Base-by-base conservation (phyloP, 495 filamentous ascomycete genomes). In the Talaromyces trachyspermus region DNA sequence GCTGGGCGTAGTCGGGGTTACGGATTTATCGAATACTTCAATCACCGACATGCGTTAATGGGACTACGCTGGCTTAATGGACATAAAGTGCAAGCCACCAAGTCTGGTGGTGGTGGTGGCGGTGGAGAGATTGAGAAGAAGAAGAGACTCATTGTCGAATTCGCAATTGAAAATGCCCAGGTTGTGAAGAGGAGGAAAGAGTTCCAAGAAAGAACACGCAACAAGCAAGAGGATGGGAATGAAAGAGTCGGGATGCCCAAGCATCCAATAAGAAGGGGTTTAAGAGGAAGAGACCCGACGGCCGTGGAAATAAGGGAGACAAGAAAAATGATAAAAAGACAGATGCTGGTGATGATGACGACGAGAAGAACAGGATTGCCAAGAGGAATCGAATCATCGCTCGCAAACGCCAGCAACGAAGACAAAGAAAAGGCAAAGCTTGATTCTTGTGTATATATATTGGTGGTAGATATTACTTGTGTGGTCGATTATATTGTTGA, bases 101-200 rank as follows among this genome's bases (percentile, higher is more conserved):
- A n/a, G n/a, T n/a, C n/a, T n/a, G n/a, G n/a, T n/a, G n/a, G n/a
- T n/a, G n/a, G n/a, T n/a, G n/a, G n/a, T n/a, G n/a, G 63, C 18
- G 76, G 76, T 14, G 67, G 63, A 1, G 53, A 65, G 20, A 59
- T 72, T 47, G 81, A 84, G 42, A 76, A 71, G 59, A 86, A 81
- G 62, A 86, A 86, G 63, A 72, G 90, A 11, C 64, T 97, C 40
- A 87, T 99, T 62, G 91, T 90, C 27, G 92, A 99, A 61, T 99
- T 99, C 68, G 91, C 92, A 10, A 95, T 99, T 60, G 92, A 99
- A 64, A 99, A 99, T 54, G 89, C 88, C 5, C 88, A 95, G 56
- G 92, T 99, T 4, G 85, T 99, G 27, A 71, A 76, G 48, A 72
- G 92, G 47, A 70, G 92, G 19, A 80, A 75, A 51, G 86, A 90